Evolutionary conservation across 768 basidiomycete genomes (phyloP).

Genomic region (Termitomyces sp.): DNA sequence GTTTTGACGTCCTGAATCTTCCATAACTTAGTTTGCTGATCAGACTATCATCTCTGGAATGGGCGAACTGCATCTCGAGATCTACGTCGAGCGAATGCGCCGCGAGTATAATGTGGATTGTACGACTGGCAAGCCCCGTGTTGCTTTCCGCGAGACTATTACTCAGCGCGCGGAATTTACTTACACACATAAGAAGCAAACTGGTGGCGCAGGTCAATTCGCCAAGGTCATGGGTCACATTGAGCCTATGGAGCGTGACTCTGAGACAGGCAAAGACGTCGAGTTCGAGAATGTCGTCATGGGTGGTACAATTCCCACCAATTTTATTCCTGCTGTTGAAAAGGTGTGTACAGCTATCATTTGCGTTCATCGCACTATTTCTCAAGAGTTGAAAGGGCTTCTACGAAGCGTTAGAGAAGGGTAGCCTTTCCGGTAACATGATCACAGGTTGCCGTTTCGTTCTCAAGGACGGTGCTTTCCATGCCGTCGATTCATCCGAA

Average conservation of each 20-base stretch:
- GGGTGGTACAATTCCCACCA: slow-evolving; percentile 87
- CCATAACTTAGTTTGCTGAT: neutral
- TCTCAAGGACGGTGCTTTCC: slow-evolving; percentile 86
- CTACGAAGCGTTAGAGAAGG: slow-evolving; percentile 90
- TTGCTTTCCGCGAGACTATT: slow-evolving; percentile 95
- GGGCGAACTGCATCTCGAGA: slow-evolving; percentile 98
- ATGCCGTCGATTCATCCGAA: slow-evolving; percentile 95
- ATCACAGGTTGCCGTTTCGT: slow-evolving; percentile 85
- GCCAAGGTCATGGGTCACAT: slow-evolving; percentile 88
- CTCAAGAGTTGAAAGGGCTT: slow-evolving; percentile 59
- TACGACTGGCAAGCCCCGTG: slow-evolving; percentile 90
- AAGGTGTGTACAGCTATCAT: slow-evolving; percentile 46
- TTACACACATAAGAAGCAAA: slow-evolving; percentile 97
- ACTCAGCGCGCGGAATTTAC: slow-evolving; percentile 75
- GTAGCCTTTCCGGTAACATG: slow-evolving; percentile 80
- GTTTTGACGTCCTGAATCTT: neutral
- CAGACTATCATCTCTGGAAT: slow-evolving; percentile 99
- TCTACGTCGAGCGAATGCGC: slow-evolving; percentile 98
- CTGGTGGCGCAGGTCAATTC: slow-evolving; percentile 95
- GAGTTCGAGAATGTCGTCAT: slow-evolving; percentile 86
- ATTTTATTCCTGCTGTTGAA: slow-evolving; percentile 92
- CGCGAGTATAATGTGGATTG: slow-evolving; percentile 96
- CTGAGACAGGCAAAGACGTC: slow-evolving; percentile 75
- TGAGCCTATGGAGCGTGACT: slow-evolving; percentile 75
- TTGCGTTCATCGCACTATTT: neutral